phyloP scores from a whole-genome alignment of 2,329 filamentous ascomycete genomes.

The Fusarium verticillioides region DNA sequence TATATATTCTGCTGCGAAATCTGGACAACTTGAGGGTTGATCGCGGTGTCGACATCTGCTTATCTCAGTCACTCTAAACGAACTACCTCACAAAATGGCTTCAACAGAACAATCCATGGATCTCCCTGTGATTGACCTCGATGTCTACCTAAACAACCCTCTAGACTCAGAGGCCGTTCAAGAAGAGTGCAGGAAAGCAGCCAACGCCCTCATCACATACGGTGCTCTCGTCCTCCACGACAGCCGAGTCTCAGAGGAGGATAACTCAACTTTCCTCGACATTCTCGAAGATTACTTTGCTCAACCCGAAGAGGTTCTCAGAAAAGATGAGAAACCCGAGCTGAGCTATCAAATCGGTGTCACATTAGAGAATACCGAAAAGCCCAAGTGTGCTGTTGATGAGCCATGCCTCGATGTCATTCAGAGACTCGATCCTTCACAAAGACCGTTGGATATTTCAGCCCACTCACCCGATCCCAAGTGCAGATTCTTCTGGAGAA shows the following conservation, averaged over 20 bases:
- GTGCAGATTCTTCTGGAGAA: constrained; percentile 72
- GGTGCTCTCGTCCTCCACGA: constrained; percentile 70
- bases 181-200: constrained; percentile 65
- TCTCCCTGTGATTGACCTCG: constrained; percentile 69
- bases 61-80: background rate
- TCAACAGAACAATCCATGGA: constrained; percentile 59
- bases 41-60: background rate
- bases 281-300: constrained; percentile 74
- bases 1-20: background rate
- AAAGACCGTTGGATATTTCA: constrained; percentile 68
- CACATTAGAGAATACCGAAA: constrained; percentile 71
- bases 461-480: constrained; percentile 69
- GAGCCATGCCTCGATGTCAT: constrained; percentile 70
- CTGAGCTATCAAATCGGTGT: constrained; percentile 71
- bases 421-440: constrained; percentile 61
- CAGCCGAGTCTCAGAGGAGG: constrained; percentile 64
- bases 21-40: background rate
- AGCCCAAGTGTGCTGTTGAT: constrained; percentile 71
- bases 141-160: constrained; percentile 62
- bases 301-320: constrained; percentile 60
- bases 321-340: constrained; percentile 65
- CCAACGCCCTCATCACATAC: constrained; percentile 67
- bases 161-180: constrained; percentile 56
- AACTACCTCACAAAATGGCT: constrained; percentile 29
- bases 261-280: constrained; percentile 69